A percentile compares a stretch with the other conserved stretches of the same genome.
phyloP scores from a whole-genome alignment of 192 early-diverging fungal genomes.

The Podila epicladia region DNA sequence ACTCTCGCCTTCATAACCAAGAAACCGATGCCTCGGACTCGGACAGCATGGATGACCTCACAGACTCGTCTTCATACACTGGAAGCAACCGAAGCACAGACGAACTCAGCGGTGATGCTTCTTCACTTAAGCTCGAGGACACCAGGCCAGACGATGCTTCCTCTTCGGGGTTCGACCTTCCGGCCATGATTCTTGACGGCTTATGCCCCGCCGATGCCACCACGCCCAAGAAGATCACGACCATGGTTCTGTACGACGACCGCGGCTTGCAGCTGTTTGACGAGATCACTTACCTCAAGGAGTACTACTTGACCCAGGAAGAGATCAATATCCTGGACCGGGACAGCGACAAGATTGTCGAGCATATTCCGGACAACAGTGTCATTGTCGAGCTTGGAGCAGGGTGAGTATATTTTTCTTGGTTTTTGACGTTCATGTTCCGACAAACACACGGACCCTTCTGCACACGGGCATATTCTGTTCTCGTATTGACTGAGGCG shows the following conservation, averaged over 20 bases:
- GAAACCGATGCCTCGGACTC: conserved; percentile 12
- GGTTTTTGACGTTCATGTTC: no score
- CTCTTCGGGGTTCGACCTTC: conserved; percentile 18
- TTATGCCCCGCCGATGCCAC: conserved; percentile 20
- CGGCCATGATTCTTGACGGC: conserved; percentile 35
- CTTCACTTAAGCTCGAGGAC: not conserved
- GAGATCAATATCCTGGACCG: conserved; percentile 85
- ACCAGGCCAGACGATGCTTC: not conserved
- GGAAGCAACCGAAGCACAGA: not conserved
- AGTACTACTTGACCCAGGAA: conserved; percentile 89
- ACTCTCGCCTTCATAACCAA: not conserved
- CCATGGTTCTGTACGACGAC: conserved; percentile 88
- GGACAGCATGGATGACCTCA: conserved; percentile 27
- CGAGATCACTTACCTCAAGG: conserved; percentile 85
- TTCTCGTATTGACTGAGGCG: not conserved
- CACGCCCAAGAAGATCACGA: conserved; percentile 73
- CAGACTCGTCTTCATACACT: conserved; percentile 9
- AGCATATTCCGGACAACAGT: conserved; percentile 70
- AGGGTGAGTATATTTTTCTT: conserved; percentile 63
- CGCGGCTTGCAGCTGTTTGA: conserved; percentile 89
- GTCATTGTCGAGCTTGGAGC: conserved; percentile 90
- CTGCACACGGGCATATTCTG: not conserved
- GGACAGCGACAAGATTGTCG: conserved; percentile 68
- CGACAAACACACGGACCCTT: no score
- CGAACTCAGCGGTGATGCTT: conserved; percentile 1